Percentiles rank a stretch among this genome's conserved stretches.
These are phyloP conservation scores for Hanseniaspora guilliermondii DNA, from an alignment of 805 yeast genomes.

Conservation along the genomic window DNA sequence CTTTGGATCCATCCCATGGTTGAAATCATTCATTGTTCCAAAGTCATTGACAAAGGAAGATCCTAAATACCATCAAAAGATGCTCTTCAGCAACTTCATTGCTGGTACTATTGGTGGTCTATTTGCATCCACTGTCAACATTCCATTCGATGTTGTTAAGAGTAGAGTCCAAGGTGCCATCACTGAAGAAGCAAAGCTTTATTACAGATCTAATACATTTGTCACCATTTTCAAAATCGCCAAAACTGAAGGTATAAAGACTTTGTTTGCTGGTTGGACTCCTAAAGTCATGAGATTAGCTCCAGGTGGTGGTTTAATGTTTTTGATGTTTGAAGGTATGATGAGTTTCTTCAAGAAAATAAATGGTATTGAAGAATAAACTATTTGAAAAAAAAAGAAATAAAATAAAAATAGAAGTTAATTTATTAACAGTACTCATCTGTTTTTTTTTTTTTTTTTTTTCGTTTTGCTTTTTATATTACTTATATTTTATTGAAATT, in stretches of 20 bases:
- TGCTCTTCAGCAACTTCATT: slow-evolving; percentile 52
- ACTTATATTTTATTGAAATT: neutral
- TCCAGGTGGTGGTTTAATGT: slow-evolving; percentile 97
- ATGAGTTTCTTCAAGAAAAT: slow-evolving; percentile 80
- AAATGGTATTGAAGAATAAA: slow-evolving; percentile 4
- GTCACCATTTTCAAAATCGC: slow-evolving; percentile 43
- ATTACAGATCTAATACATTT: slow-evolving; percentile 82
- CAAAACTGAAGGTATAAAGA: slow-evolving; percentile 77
- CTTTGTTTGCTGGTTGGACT: slow-evolving; percentile 88
- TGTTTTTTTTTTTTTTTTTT: neutral
- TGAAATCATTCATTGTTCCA: slow-evolving; percentile 59
- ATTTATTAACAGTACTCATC: neutral
- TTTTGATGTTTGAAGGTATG: slow-evolving; percentile 89
- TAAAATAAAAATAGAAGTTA: too few species aligned
- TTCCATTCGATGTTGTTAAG: slow-evolving; percentile 96
- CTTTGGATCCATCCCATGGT: slow-evolving; percentile 87
- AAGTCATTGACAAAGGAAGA: slow-evolving; percentile 56
- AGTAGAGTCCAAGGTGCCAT: slow-evolving; percentile 73
- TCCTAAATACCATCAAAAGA: slow-evolving; percentile 40
- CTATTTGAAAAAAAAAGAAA: too few species aligned
- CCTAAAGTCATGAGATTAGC: slow-evolving; percentile 96
- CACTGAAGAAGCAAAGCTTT: slow-evolving; percentile 71
- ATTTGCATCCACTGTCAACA: slow-evolving; percentile 84
- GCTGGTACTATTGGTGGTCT: slow-evolving; percentile 97
- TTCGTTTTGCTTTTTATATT: neutral